Evolutionary conservation across 106 monocot species (phyloP).

Genomic region (Dioscorea dumetorum): DNA sequence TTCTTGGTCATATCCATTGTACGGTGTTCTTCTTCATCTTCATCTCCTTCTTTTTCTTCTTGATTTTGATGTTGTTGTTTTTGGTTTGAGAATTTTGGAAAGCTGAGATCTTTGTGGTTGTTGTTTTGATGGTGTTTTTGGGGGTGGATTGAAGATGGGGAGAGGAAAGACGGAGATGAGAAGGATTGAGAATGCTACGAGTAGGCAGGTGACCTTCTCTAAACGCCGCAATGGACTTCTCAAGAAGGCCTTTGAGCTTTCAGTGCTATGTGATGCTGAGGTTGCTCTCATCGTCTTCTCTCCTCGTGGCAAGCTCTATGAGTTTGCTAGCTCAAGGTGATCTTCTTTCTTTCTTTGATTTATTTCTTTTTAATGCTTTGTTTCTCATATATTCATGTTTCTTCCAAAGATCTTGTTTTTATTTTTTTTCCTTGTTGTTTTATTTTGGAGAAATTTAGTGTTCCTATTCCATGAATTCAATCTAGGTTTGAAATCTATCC

Average conservation of each 20-base stretch:
- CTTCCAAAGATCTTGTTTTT: not conserved
- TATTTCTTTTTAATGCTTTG: not conserved
- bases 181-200: conserved; percentile 1
- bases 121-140: not conserved
- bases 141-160: not conserved
- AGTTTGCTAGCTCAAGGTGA: conserved; percentile 2
- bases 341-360: not conserved
- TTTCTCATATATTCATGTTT: not conserved
- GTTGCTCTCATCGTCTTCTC: conserved; percentile 3
- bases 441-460: too few species aligned
- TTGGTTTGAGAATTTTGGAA: too few species aligned
- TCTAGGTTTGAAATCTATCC: too few species aligned
- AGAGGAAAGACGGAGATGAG: conserved; percentile 5
- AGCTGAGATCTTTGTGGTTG: not conserved
- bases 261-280: not conserved
- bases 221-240: not conserved
- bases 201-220: conserved; percentile 2
- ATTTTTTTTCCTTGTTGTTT: too few species aligned
- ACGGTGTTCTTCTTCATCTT: too few species aligned
- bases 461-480: too few species aligned
- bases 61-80: too few species aligned
- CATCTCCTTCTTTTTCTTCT: too few species aligned
- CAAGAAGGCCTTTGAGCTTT: conserved; percentile 4
- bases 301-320: not conserved
- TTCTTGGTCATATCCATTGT: too few species aligned